phyloP scores from a whole-genome alignment of 2,329 filamentous ascomycete species.

The Neofusicoccum umdonicola region DNA sequence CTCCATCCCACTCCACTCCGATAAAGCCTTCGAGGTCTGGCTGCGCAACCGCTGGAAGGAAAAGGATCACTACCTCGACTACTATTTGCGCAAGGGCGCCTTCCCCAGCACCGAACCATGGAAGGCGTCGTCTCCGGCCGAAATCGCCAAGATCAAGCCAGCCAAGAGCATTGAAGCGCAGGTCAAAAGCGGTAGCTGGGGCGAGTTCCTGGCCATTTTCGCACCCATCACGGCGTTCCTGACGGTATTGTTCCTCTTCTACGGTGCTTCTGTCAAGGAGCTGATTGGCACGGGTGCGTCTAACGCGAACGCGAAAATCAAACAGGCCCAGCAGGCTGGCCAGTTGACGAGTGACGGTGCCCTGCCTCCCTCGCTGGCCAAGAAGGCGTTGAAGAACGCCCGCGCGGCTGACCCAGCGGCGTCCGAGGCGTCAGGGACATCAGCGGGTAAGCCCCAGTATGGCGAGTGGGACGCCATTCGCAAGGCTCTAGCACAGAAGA shows the following conservation, averaged over 20 bases:
- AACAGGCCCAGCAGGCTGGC: slow-evolving; percentile 14
- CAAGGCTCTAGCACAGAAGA: slow-evolving; percentile 1
- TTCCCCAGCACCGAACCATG: slow-evolving; percentile 68
- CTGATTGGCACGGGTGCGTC: slow-evolving; percentile 5
- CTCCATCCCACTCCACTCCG: slow-evolving; percentile 76
- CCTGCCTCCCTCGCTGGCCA: slow-evolving; percentile 8
- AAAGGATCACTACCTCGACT: slow-evolving; percentile 85
- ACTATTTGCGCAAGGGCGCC: slow-evolving; percentile 69
- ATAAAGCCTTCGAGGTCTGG: slow-evolving; percentile 78
- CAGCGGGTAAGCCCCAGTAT: slow-evolving; percentile 14
- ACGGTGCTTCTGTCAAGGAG: slow-evolving; percentile 32
- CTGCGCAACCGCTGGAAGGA: slow-evolving; percentile 83
- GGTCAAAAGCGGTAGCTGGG: slow-evolving; percentile 50
- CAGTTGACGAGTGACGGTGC: slow-evolving; percentile 4
- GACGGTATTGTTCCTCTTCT: slow-evolving; percentile 47
- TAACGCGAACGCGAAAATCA: slow-evolving; percentile 8
- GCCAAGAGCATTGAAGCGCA: slow-evolving; percentile 49
- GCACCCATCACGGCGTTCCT: slow-evolving; percentile 51
- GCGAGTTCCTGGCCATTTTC: slow-evolving; percentile 53
- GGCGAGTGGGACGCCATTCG: slow-evolving; percentile 18
- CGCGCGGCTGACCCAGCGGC: slow-evolving; percentile 6
- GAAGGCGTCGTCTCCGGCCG: slow-evolving; percentile 25
- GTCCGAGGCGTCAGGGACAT: background rate
- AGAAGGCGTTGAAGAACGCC: slow-evolving; percentile 18
- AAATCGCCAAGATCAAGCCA: slow-evolving; percentile 21